Percentiles rank a stretch among this genome's conserved stretches.
phyloP scores from a whole-genome alignment of 257 asterid genomes.

The Orobanche coerulescens region DNA sequence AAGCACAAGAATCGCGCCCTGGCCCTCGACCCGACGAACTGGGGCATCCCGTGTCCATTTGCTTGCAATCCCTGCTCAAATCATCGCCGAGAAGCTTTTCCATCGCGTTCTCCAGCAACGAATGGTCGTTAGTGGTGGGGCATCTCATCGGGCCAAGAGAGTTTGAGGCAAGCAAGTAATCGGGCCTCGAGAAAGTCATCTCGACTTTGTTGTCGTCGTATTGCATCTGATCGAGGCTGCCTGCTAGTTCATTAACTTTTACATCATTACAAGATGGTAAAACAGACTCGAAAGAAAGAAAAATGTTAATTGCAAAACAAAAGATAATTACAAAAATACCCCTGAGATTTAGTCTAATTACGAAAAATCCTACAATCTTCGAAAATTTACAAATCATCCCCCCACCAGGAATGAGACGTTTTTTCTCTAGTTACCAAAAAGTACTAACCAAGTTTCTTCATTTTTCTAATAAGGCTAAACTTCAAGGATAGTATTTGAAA shows the following conservation, averaged over 20 bases:
- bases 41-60: conserved; percentile 16
- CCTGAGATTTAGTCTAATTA: not conserved
- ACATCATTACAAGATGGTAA: conserved; percentile 19
- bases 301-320: no score
- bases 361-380: not conserved
- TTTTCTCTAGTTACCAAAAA: no score
- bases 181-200: conserved; percentile 43
- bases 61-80: conserved; percentile 22
- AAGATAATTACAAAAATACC: not conserved
- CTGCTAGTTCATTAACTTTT: conserved; percentile 27
- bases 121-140: conserved; percentile 20
- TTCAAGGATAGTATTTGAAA: not conserved
- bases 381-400: no score
- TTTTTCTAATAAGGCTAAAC: not conserved
- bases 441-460: no score
- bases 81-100: conserved; percentile 24
- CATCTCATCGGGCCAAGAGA: conserved; percentile 28
- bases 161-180: conserved; percentile 44
- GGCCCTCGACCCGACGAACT: conserved; percentile 23
- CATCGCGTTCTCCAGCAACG: conserved; percentile 21
- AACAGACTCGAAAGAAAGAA: not conserved
- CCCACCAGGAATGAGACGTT: no score
- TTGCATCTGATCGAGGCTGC: conserved; percentile 7
- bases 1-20: conserved; percentile 24
- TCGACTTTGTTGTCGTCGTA: conserved; percentile 17